Base-by-base conservation (phyloP, 2,329 filamentous ascomycete genomes). In the Coniochaeta sp. region DNA sequence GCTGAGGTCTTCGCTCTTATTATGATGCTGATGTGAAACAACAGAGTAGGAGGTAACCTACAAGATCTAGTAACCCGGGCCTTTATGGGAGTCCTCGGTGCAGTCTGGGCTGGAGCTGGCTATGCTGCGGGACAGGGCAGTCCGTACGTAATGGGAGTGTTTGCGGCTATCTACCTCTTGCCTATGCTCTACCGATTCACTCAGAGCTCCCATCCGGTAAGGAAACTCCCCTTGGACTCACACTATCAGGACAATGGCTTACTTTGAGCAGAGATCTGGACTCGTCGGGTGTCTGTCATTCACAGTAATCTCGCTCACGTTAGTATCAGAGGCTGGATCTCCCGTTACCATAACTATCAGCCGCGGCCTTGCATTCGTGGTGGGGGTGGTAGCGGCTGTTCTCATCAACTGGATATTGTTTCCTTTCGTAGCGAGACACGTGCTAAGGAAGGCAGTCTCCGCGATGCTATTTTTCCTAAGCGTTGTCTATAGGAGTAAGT, bases 341-440 rank as follows among this genome's bases (percentile, higher is more conserved):
- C 68, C 75, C 4, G 68, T 71, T 2, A 66, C 72, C 3, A 73
- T 80, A 7, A 78, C 78, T 8, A 77, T 78, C 62, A 76, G 78
- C 38, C 73, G 77, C 44, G 82, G 82, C 0, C 63, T 79, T 2
- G 75, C 79, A 0, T 80, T 86, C 61, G 72, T 84, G 2, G 68
- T 84, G 24, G 83, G 83, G 2, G 79, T 83, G 3, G 73, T 81
- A 1, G 75, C 79, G 1, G 81, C 83, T 0, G 74, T 85, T 12
- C 62, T 83, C 1, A 77, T 85, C 16, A 86, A 85, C 63, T 86
- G 82, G 82, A 65, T 83, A 14, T 70, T 86, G 3, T 86, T 83
- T 83, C 83, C 83, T 2, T 86, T 86, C 62, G 76, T 86, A 5
- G 83, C 83, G 12, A 75, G 83, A 14, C 82, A 85, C 64, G 83